Conservation (phyloP, 768 basidiomycete genomes). For the Sporobolomyces phaffii region DNA sequence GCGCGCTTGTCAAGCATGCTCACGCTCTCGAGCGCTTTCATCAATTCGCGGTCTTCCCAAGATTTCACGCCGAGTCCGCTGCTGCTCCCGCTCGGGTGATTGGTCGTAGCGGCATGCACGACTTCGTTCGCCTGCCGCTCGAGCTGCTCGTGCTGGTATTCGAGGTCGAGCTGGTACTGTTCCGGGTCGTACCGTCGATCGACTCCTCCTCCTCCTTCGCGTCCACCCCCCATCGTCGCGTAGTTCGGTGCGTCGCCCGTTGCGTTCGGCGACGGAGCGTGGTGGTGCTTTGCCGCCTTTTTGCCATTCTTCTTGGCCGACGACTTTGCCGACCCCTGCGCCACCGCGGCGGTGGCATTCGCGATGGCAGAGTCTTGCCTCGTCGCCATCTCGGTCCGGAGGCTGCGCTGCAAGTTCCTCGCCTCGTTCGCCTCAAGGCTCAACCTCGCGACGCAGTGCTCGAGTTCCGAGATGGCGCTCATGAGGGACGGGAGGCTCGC, state of each 20-base stretch:
- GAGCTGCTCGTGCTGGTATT: neutral
- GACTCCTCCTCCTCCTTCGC: neutral
- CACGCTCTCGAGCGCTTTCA: slow-evolving; percentile 30
- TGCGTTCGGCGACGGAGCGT: too few species aligned
- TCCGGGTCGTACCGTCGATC: neutral
- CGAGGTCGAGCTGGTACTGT: neutral
- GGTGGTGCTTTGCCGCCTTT: neutral
- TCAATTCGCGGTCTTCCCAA: slow-evolving; percentile 28
- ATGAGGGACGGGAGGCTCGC: slow-evolving; percentile 26
- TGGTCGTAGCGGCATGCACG: neutral
- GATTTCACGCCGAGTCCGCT: slow-evolving; percentile 1
- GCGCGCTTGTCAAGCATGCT: slow-evolving; percentile 27
- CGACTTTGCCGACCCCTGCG: neutral
- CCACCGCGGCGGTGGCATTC: neutral
- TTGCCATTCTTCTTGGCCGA: slow-evolving; percentile 10
- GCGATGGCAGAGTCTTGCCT: neutral
- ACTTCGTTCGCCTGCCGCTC: slow-evolving; percentile 1
- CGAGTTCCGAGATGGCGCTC: slow-evolving; percentile 28
- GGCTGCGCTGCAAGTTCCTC: slow-evolving; percentile 17
- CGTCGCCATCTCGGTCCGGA: slow-evolving; percentile 13
- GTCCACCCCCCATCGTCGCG: too few species aligned
- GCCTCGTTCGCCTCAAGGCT: slow-evolving; percentile 34
- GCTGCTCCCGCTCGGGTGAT: neutral
- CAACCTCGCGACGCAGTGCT: slow-evolving; percentile 31
- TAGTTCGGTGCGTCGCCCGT: too few species aligned